Conservation (phyloP, 139 green algal species). For the Asterochloris erici region DNA sequence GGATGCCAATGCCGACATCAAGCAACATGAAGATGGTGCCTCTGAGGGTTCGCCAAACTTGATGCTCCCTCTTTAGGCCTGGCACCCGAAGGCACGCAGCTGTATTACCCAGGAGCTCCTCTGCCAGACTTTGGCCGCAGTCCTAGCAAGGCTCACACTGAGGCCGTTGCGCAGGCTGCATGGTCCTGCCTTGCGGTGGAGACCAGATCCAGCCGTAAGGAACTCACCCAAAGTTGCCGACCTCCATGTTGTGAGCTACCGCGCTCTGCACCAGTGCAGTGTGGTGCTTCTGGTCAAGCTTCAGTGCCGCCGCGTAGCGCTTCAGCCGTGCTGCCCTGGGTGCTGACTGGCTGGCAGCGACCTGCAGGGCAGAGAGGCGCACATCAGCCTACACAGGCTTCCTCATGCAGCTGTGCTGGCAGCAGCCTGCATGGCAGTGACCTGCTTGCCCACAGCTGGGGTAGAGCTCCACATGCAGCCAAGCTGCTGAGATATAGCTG, state of each 20-base stretch:
- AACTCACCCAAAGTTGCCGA: conserved; percentile 26
- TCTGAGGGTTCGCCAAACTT: not conserved
- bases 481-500: too few species aligned
- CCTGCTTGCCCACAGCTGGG: too few species aligned
- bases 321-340: conserved; percentile 8
- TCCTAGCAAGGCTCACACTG: not conserved
- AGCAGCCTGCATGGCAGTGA: too few species aligned
- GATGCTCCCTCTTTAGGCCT: not conserved
- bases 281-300: conserved; percentile 20
- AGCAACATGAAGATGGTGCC: too few species aligned
- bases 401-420: too few species aligned
- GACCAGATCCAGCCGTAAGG: not conserved
- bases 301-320: conserved; percentile 26
- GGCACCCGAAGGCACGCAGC: not conserved
- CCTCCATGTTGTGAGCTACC: conserved; percentile 26
- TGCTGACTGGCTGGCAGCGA: not conserved
- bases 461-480: too few species aligned
- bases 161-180: not conserved
- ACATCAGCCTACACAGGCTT: not conserved
- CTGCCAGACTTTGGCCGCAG: not conserved
- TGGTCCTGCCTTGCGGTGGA: not conserved
- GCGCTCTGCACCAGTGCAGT: conserved; percentile 17
- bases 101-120: not conserved
- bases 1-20: too few species aligned
- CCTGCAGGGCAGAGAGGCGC: not conserved